These are phyloP conservation scores for Penicillium dipodomyicola DNA, from an alignment of 495 filamentous ascomycete genomes.

Conservation along the genomic window DNA sequence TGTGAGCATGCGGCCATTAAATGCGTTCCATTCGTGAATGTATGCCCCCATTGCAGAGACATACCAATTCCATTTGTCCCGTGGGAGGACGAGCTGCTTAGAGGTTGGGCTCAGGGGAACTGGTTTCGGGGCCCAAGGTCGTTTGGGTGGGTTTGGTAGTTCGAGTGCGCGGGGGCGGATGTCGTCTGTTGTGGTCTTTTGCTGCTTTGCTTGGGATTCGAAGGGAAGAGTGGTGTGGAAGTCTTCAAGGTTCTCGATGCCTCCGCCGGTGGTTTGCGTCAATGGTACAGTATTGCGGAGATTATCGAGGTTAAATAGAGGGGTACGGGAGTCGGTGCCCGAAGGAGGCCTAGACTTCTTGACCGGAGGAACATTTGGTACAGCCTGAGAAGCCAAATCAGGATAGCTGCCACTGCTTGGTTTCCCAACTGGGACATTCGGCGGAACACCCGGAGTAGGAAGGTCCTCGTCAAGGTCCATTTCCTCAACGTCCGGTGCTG, in stretches of 20 bases:
- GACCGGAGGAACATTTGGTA: constrained; percentile 19
- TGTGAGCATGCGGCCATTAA: constrained; percentile 60
- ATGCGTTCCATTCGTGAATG: constrained; percentile 65
- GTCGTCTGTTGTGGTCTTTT: constrained; percentile 26
- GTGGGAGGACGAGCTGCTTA: constrained; percentile 31
- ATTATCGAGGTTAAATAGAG: constrained; percentile 55
- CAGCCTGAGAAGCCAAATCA: constrained; percentile 19
- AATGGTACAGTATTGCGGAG: constrained; percentile 69
- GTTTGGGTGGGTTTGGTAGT: constrained; percentile 63
- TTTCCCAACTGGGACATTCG: constrained; percentile 1
- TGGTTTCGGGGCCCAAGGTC: constrained; percentile 39
- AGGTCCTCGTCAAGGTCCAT: constrained; percentile 53
- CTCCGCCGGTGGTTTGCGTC: constrained; percentile 47
- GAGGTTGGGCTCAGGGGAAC: constrained; percentile 24
- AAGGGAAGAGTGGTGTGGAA: constrained; percentile 70
- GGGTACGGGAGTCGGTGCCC: constrained; percentile 39
- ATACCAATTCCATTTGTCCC: constrained; percentile 58
- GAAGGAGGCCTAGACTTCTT: constrained; percentile 30
- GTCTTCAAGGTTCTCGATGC: constrained; percentile 63
- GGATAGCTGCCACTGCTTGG: constrained; percentile 16
- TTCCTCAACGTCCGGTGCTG: constrained; percentile 30
- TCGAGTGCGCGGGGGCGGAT: constrained; percentile 42
- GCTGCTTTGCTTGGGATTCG: constrained; percentile 54
- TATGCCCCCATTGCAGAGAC: constrained; percentile 62
- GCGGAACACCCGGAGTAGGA: constrained; percentile 17